Conservation (phyloP, 176 grass and related monocot species). For the Poa pratensis region DNA sequence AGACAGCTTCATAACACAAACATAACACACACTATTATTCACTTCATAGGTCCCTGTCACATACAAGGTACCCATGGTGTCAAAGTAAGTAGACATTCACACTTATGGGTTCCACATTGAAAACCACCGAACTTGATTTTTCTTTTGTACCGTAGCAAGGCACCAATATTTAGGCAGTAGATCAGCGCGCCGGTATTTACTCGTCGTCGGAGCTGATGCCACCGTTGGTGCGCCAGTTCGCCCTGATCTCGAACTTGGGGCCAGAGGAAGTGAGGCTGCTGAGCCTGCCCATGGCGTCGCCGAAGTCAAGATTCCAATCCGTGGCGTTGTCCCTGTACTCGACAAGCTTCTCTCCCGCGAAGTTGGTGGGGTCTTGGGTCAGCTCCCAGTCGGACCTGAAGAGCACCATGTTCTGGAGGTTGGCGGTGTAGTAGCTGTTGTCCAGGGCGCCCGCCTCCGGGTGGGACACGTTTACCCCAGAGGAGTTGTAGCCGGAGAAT, state of each 20-base stretch:
- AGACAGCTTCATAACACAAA: no score
- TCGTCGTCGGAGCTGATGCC: no score
- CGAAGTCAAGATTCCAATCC: constrained; percentile 21
- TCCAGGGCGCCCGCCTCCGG: not conserved
- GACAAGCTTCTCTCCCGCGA: not conserved
- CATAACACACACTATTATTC: no score
- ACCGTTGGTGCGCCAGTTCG: constrained; percentile 20
- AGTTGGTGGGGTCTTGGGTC: not conserved
- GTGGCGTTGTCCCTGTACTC: not conserved
- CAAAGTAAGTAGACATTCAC: no score
- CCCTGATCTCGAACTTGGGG: constrained; percentile 14
- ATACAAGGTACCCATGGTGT: no score
- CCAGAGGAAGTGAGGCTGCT: constrained; percentile 29
- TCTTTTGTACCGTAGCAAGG: no score
- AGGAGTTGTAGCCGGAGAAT: not conserved
- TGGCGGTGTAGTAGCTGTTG: constrained; percentile 35
- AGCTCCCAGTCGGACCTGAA: constrained; percentile 34
- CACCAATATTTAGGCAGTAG: no score
- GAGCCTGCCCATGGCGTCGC: constrained; percentile 42
- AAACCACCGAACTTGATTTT: no score
- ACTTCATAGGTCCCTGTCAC: no score
- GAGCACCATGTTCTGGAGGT: constrained; percentile 38
- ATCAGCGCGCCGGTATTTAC: no score
- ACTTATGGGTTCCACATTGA: no score
- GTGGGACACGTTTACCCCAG: not conserved